phyloP scores from a whole-genome alignment of 805 yeast genomes.

The Sugiyamaella americana region DNA sequence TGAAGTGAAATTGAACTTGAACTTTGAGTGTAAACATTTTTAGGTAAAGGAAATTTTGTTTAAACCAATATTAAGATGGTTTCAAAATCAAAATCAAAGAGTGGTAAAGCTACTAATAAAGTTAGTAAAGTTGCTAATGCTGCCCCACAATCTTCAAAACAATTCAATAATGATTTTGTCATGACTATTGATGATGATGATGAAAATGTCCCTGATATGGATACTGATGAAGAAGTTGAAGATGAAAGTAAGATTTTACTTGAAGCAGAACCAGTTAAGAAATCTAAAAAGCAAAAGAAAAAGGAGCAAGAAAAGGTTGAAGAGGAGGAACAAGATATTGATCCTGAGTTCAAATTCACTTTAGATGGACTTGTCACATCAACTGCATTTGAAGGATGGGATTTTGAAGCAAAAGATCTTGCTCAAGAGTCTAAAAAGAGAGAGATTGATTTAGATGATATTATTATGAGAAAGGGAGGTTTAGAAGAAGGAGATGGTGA shows the following conservation, averaged over 20 bases:
- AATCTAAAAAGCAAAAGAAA: conserved; percentile 13
- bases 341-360: conserved; percentile 69
- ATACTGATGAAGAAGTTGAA: conserved; percentile 41
- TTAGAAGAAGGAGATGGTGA: conserved; percentile 45
- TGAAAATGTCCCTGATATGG: conserved; percentile 54
- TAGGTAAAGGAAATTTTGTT: neutral
- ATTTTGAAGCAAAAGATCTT: conserved; percentile 53
- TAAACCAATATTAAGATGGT: no score
- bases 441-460: conserved; percentile 82
- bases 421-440: conserved; percentile 30
- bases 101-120: no score
- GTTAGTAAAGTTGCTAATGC: no score
- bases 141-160: no score
- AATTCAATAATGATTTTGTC: conserved; percentile 55
- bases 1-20: neutral
- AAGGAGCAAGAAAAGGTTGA: conserved; percentile 22
- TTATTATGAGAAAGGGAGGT: conserved; percentile 72
- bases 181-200: conserved; percentile 79
- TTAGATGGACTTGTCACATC: conserved; percentile 39
- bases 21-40: neutral
- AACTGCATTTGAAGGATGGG: conserved; percentile 69
- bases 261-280: conserved; percentile 18
- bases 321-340: conserved; percentile 47
- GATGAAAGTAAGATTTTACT: conserved; percentile 3
- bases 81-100: neutral